Conservation (phyloP, 2,329 filamentous ascomycete genomes). For the Cladosporium sp. region DNA sequence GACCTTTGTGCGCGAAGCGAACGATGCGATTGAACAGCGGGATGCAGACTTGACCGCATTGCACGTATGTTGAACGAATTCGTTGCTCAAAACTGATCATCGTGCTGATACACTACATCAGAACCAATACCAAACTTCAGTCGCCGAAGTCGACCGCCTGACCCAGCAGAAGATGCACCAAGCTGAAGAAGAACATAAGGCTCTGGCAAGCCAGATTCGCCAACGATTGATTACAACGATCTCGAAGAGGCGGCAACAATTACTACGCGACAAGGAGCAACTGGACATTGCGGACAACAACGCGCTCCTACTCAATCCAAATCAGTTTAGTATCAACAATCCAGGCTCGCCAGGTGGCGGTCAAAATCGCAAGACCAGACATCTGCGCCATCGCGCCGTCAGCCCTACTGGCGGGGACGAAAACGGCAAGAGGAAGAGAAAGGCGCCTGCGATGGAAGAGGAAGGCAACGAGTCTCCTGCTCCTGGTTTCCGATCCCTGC, state of each 20-base stretch:
- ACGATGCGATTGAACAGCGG: slow-evolving; percentile 82
- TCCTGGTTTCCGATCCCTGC: slow-evolving; percentile 46
- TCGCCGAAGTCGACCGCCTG: slow-evolving; percentile 57
- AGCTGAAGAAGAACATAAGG: slow-evolving; percentile 62
- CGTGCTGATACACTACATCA: slow-evolving; percentile 32
- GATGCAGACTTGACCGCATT: slow-evolving; percentile 81
- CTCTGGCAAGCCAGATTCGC: slow-evolving; percentile 59
- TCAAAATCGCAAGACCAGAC: slow-evolving; percentile 63
- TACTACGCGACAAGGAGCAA: slow-evolving; percentile 66
- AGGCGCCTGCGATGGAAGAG: slow-evolving; percentile 54
- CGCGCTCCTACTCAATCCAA: slow-evolving; percentile 63
- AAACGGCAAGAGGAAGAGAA: slow-evolving; percentile 58
- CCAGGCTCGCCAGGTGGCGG: slow-evolving; percentile 63
- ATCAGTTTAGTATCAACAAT: slow-evolving; percentile 65
- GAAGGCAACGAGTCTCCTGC: slow-evolving; percentile 61
- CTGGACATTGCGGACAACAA: slow-evolving; percentile 67
- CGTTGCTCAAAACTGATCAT: neutral
- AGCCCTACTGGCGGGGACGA: slow-evolving; percentile 41
- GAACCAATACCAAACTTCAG: slow-evolving; percentile 58
- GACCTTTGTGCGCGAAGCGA: slow-evolving; percentile 81
- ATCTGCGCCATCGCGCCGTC: slow-evolving; percentile 54
- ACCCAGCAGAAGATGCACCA: slow-evolving; percentile 62
- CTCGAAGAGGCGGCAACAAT: slow-evolving; percentile 55
- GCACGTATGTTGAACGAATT: slow-evolving; percentile 60
- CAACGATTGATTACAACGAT: slow-evolving; percentile 61